These are phyloP conservation scores for Epichloe amarillans DNA, from an alignment of 2,329 filamentous ascomycete species.

Conservation along the genomic window DNA sequence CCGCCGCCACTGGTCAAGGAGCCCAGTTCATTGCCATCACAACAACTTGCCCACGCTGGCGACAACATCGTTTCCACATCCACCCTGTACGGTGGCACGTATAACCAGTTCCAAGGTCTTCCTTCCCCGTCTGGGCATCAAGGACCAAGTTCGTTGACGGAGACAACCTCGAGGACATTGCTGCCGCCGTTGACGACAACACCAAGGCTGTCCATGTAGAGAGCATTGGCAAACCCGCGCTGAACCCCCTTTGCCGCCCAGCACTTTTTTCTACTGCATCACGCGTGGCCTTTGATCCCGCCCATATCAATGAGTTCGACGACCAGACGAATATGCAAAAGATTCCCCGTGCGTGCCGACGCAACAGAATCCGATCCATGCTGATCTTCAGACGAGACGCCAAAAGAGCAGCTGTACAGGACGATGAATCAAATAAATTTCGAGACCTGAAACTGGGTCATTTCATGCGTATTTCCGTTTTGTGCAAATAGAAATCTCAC, in stretches of 20 bases:
- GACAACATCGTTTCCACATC: constrained; percentile 90
- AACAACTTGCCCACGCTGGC: constrained; percentile 67
- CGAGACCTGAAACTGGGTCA: neutral
- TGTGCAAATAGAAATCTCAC: neutral
- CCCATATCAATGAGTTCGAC: neutral
- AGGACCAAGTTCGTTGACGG: constrained; percentile 74
- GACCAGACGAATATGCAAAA: neutral
- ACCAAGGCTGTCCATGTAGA: constrained; percentile 90
- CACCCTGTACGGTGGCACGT: constrained; percentile 88
- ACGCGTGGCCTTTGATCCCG: neutral
- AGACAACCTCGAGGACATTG: constrained; percentile 68
- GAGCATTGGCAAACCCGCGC: constrained; percentile 67
- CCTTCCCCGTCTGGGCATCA: constrained; percentile 73
- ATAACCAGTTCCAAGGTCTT: constrained; percentile 95
- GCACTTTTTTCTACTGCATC: neutral
- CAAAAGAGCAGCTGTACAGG: neutral
- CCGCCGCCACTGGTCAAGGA: constrained; percentile 72
- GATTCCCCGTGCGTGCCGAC: neutral
- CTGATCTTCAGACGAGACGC: neutral
- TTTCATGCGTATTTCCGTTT: neutral
- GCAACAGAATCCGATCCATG: neutral
- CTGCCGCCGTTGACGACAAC: constrained; percentile 73
- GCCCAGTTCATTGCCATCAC: constrained; percentile 86
- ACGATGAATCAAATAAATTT: neutral
- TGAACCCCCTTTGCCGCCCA: too few species aligned